Base-by-base conservation (phyloP, 345 rosid genomes). In the Eucalyptus erythrocorys region DNA sequence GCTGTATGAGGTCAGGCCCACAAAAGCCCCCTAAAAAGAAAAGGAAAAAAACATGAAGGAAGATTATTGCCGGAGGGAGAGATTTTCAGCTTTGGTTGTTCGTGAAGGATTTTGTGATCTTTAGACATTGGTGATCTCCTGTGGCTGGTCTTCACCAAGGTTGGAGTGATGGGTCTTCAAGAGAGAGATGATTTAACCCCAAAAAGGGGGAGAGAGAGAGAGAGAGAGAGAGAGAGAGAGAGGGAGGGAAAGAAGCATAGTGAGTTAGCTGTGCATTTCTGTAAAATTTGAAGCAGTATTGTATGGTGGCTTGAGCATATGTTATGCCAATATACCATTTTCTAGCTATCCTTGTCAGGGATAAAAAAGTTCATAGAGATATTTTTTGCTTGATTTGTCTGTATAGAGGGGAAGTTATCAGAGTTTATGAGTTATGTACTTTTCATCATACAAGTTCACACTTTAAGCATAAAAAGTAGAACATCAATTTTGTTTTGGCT, bases 1-100 rank as follows among this genome's bases (percentile, higher is more conserved):
- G 97, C 92, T 87, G 94, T 94, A 51, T 95, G 90, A 94, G 61
- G 85, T 53, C 27, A 85, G 34, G 30, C 4, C 84, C 84, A 21
- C 85, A 85, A 61, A 57, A 48, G 59, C 50, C 48, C 45, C 66
- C 87, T 48, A 87, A 10, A 76, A 55, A 90, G 59, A 86, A 59
- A 85, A 86, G 40, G n/a, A 91, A 71, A 90, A 61, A 40, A 90
- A 48, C 26, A 85, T 89, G 32, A 68, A 59, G 86, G 34, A 34
- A 85, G 48, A 57, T 87, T n/a, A 48, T 80, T 51, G 34, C 42
- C 30, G 22, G 47, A 76, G 82, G 9, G 9, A 76, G 47, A 40
- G 82, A 76, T 76, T 76, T 40, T 19, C 82, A 76, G 47, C 47
- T 76, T 76, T 26, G 82, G 82, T 37, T 76, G 82, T 76, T 40